Percentiles rank a stretch among this genome's conserved stretches.
Conservation (phyloP, 2,329 filamentous ascomycete genomes). For the Elsinoe perseae region DNA sequence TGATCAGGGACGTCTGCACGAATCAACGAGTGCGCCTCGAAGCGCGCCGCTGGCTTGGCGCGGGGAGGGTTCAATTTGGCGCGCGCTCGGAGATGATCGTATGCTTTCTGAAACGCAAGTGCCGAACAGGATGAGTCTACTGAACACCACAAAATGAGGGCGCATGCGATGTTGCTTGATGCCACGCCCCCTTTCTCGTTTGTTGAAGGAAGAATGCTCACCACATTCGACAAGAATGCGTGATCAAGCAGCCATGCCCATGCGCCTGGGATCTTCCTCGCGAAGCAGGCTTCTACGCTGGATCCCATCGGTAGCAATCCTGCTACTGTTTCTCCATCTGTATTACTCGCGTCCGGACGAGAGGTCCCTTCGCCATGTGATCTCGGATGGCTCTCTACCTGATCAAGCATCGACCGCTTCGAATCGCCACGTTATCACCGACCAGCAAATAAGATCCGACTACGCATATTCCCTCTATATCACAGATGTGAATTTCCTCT, state of each 20-base stretch:
- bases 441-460: not conserved
- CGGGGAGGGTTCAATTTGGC: not conserved
- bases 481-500: conserved; percentile 36
- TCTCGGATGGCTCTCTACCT: too few relatives aligned
- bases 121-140: not conserved
- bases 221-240: too few relatives aligned
- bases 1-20: too few relatives aligned
- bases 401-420: not conserved
- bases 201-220: too few relatives aligned
- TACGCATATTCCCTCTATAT: conserved; percentile 38
- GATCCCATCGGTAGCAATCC: not conserved
- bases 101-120: not conserved
- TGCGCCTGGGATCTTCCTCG: not conserved
- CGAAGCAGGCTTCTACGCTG: not conserved
- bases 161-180: too few relatives aligned
- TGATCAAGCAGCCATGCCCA: not conserved
- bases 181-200: too few relatives aligned
- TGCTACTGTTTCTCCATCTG: not conserved
- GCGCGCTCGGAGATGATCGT: not conserved
- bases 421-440: not conserved
- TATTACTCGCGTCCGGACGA: not conserved
- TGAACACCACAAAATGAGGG: too few relatives aligned
- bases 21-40: too few relatives aligned
- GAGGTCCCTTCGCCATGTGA: too few relatives aligned
- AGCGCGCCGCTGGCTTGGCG: too few relatives aligned